Evolutionary conservation across 441 rosid species (phyloP).

Genomic region (Metrosideros polymorpha): DNA sequence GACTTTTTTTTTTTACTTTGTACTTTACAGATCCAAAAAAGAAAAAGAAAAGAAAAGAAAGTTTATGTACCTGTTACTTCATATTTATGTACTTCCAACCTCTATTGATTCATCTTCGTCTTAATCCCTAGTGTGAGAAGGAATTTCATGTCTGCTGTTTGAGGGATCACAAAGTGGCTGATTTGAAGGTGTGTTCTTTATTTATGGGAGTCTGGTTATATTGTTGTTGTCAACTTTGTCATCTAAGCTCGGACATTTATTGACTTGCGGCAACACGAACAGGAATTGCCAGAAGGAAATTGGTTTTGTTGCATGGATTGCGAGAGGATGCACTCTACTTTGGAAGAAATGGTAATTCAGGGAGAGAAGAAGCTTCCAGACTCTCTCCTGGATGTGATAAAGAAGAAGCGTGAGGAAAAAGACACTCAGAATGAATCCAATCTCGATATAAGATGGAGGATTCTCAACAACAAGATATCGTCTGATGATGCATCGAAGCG

Average conservation of each 20-base stretch:
- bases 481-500: constrained; percentile 38
- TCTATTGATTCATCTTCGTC: neutral
- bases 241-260: neutral
- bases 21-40: neutral
- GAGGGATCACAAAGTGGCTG: constrained; percentile 69
- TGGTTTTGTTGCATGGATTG: constrained; percentile 83
- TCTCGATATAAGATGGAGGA: constrained; percentile 84
- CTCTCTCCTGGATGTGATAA: constrained; percentile 36
- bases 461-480: constrained; percentile 49
- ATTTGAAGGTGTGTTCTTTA: constrained; percentile 51
- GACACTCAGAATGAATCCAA: constrained; percentile 18
- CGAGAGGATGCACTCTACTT: constrained; percentile 35
- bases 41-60: neutral
- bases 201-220: neutral
- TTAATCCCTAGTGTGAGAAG: constrained; percentile 68
- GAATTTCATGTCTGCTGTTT: constrained; percentile 94
- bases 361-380: constrained; percentile 76
- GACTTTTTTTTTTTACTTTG: neutral
- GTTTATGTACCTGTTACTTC: neutral
- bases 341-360: constrained; percentile 40
- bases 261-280: neutral
- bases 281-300: constrained; percentile 81
- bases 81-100: neutral
- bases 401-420: constrained; percentile 31
- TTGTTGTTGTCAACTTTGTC: neutral